These are phyloP conservation scores for Ogataea pini DNA, from an alignment of 805 yeast species.

Conservation along the genomic window DNA sequence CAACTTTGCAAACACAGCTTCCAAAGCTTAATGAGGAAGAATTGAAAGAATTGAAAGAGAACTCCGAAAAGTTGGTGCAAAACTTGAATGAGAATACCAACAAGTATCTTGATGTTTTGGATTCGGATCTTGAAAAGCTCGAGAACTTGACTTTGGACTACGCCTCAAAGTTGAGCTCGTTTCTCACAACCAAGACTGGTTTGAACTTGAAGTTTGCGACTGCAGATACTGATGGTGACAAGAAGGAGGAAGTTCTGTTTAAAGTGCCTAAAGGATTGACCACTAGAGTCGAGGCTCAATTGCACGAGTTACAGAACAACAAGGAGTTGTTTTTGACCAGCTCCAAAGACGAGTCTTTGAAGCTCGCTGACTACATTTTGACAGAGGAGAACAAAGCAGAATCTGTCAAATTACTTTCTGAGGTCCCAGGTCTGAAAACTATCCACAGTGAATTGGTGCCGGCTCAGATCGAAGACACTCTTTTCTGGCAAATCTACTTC, in stretches of 20 bases:
- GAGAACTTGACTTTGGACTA: conserved; percentile 70
- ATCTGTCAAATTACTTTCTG: conserved; percentile 42
- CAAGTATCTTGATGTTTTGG: conserved; percentile 67
- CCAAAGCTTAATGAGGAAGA: conserved; percentile 28
- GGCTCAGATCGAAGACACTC: conserved; percentile 48
- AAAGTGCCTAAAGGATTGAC: conserved; percentile 44
- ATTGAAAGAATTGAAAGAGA: conserved; percentile 26
- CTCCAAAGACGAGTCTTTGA: conserved; percentile 37
- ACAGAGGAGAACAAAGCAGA: conserved; percentile 48
- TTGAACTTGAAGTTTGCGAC: conserved; percentile 15
- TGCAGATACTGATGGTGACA: conserved; percentile 26
- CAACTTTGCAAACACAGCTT: conserved; percentile 14
- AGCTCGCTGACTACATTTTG: conserved; percentile 39
- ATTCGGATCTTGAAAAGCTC: conserved; percentile 68
- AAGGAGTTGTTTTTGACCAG: conserved; percentile 43
- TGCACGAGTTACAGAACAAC: conserved; percentile 54
- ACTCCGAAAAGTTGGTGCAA: conserved; percentile 28
- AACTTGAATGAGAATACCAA: conserved; percentile 49
- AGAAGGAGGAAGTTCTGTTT: conserved; percentile 44
- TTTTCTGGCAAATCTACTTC: conserved; percentile 79
- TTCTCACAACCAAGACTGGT: conserved; percentile 38
- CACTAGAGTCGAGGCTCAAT: conserved; percentile 64
- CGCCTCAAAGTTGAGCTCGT: conserved; percentile 57
- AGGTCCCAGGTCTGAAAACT: conserved; percentile 51
- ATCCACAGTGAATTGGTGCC: conserved; percentile 72